Base-by-base conservation (phyloP, 2,329 filamentous ascomycete genomes). In the Ophiostoma sp. region DNA sequence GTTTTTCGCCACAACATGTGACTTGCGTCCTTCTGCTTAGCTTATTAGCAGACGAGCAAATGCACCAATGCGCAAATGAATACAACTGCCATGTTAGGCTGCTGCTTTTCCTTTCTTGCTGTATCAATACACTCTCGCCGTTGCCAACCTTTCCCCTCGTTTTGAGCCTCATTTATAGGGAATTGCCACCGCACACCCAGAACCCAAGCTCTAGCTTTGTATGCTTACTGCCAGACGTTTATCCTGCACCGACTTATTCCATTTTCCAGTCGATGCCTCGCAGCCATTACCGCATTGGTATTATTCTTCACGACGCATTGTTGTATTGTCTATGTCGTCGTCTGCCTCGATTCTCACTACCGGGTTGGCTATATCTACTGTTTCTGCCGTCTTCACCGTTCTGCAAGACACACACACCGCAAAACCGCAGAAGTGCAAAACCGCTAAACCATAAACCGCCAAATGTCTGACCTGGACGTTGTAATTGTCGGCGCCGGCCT, bases 401-500 rank as follows among this genome's bases (percentile, higher is more conserved):
- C 12, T 40, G 55, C 55, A 60, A 38, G 14, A 60, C 8, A 14
- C 1, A 49, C 14, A 27, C 27, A 27, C 55, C 38, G 55, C 27
- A 14, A 4, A 9, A 38, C 52, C 27, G 38, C 60, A 42, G 0
- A 42, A 18, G 0, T 38, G 6, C 58, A 42, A 42, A 18, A 27
- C 60, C 27, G 27, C 27, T 27, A 27, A 27, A 2, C 27, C 27
- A 27, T 27, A 27, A 42, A 11, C 9, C 38, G 8, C 16, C 41
- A n/a, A 40, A 63, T 63, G 60, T 63, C 60, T n/a, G 68, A 69
- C 11, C n/a, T 55, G 69, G 86, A 89, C 73, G 79, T 87, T 60
- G 74, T 92, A 72, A 84, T 93, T 73, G 79, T 93, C 66, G 90
- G 90, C 62, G 88, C 88, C 5, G 89, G 89, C 55, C 85, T 92